A percentile compares a stretch with the other conserved stretches of the same genome.
phyloP scores from a whole-genome alignment of 2,329 filamentous ascomycete genomes.

The Orbilia ellipsospora region DNA sequence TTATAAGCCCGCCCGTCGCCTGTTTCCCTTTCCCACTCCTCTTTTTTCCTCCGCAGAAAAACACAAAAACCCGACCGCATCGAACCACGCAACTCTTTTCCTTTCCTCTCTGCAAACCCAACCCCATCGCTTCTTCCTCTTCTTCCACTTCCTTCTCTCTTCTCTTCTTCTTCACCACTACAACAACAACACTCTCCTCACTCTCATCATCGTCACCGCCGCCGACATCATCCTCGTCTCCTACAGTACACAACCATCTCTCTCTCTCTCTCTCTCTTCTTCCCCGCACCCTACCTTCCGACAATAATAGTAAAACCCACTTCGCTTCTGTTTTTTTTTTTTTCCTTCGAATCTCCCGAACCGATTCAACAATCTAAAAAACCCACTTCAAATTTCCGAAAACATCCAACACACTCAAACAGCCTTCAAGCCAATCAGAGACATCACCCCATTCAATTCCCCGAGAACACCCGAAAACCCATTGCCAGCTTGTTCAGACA shows the following conservation, averaged over 20 bases:
- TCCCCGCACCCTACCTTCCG: neutral
- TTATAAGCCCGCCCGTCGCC: too few species aligned
- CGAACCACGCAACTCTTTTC: neutral
- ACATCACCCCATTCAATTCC: constrained; percentile 4
- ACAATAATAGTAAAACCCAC: constrained; percentile 3
- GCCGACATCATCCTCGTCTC: neutral
- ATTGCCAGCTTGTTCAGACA: constrained; percentile 4
- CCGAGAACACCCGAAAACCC: constrained; percentile 20
- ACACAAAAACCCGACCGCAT: too few species aligned
- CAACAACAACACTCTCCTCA: neutral
- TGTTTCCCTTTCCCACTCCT: neutral
- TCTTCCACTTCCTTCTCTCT: too few species aligned
- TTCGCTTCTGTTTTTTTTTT: neutral
- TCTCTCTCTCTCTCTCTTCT: constrained; percentile 7
- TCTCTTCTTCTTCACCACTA: constrained; percentile 3
- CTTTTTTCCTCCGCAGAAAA: neutral
- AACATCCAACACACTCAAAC: constrained; percentile 10
- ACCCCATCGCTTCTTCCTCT: constrained; percentile 8
- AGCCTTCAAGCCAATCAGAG: constrained; percentile 14
- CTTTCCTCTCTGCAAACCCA: neutral
- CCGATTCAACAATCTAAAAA: neutral
- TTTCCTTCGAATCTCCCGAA: neutral
- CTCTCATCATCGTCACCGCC: neutral
- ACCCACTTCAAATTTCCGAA: constrained; percentile 4
- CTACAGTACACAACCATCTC: neutral